These are phyloP conservation scores for Aspergillus brunneoviolaceus DNA, from an alignment of 2,329 filamentous ascomycete species.

Conservation along the genomic window DNA sequence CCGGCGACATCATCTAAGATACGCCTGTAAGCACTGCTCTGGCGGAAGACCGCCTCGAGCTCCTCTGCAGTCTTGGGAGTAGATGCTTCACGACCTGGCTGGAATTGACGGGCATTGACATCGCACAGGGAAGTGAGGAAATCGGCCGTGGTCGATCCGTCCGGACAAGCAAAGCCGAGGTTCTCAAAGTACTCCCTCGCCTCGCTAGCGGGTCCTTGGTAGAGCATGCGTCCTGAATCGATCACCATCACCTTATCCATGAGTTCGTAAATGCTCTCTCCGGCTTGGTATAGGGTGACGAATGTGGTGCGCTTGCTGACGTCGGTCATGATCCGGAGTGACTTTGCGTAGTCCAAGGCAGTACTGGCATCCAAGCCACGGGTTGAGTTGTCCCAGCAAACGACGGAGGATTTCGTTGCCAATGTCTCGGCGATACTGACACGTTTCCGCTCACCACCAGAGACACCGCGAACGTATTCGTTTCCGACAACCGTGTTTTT, in stretches of 20 bases:
- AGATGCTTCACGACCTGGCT: slow-evolving; percentile 62
- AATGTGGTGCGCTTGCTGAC: slow-evolving; percentile 69
- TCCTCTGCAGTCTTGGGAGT: slow-evolving; percentile 70
- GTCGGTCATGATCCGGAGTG: slow-evolving; percentile 71
- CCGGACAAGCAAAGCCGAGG: slow-evolving; percentile 61
- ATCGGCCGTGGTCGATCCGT: slow-evolving; percentile 68
- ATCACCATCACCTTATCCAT: slow-evolving; percentile 83
- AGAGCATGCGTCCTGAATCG: slow-evolving; percentile 68
- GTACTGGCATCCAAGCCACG: slow-evolving; percentile 77
- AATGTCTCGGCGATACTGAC: slow-evolving; percentile 77
- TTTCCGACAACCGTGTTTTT: slow-evolving; percentile 75
- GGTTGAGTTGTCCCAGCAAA: slow-evolving; percentile 79
- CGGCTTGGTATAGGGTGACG: slow-evolving; percentile 70
- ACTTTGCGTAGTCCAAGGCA: slow-evolving; percentile 73
- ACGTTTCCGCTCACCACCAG: slow-evolving; percentile 77
- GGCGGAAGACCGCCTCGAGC: slow-evolving; percentile 65
- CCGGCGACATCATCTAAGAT: slow-evolving; percentile 61
- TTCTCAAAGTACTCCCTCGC: slow-evolving; percentile 66
- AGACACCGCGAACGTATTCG: slow-evolving; percentile 69
- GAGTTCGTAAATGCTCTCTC: slow-evolving; percentile 67
- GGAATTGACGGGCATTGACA: slow-evolving; percentile 67
- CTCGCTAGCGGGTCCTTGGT: slow-evolving; percentile 60
- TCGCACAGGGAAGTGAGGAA: slow-evolving; percentile 77
- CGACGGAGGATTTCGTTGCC: slow-evolving; percentile 69
- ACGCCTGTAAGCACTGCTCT: slow-evolving; percentile 61